These are phyloP conservation scores for Akanthomyces lecanii DNA, from an alignment of 2,329 filamentous ascomycete species.

Conservation along the genomic window DNA sequence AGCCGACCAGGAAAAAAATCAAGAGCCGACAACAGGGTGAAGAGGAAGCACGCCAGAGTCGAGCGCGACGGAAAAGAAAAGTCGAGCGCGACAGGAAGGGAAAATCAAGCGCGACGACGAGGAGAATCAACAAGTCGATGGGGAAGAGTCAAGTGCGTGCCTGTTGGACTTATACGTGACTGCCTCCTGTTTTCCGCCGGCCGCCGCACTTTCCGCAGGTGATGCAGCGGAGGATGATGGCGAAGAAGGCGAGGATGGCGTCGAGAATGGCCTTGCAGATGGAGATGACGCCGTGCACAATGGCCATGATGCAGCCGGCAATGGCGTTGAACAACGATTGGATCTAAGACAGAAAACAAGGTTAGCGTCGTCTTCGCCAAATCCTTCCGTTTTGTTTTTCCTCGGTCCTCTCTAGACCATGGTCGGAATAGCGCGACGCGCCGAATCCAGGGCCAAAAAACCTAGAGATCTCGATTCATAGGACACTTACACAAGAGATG, in stretches of 20 bases:
- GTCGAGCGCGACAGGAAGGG: not conserved
- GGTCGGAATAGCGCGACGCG: not conserved
- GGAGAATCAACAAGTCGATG: not conserved
- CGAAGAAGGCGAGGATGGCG: conserved; percentile 61
- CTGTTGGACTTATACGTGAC: conserved; percentile 7
- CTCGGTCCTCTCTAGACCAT: not conserved
- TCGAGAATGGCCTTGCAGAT: conserved; percentile 64
- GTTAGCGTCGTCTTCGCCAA: not conserved
- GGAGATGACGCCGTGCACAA: conserved; percentile 62
- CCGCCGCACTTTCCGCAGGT: conserved; percentile 42
- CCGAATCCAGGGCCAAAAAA: not conserved
- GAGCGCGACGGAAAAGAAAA: not conserved
- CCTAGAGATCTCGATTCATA: not conserved
- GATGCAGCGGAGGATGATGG: conserved; percentile 63
- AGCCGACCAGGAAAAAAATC: not conserved
- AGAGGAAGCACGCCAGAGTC: too few species aligned
- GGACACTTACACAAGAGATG: conserved; percentile 69
- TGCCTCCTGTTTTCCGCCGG: conserved; percentile 27
- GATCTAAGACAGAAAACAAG: conserved; percentile 41
- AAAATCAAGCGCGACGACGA: not conserved
- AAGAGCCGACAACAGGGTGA: too few species aligned
- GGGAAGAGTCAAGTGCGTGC: not conserved
- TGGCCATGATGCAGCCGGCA: conserved; percentile 62
- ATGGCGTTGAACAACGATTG: conserved; percentile 58
- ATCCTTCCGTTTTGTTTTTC: too few species aligned